phyloP scores from a whole-genome alignment of 768 basidiomycete genomes.

The Boletellus ananas region DNA sequence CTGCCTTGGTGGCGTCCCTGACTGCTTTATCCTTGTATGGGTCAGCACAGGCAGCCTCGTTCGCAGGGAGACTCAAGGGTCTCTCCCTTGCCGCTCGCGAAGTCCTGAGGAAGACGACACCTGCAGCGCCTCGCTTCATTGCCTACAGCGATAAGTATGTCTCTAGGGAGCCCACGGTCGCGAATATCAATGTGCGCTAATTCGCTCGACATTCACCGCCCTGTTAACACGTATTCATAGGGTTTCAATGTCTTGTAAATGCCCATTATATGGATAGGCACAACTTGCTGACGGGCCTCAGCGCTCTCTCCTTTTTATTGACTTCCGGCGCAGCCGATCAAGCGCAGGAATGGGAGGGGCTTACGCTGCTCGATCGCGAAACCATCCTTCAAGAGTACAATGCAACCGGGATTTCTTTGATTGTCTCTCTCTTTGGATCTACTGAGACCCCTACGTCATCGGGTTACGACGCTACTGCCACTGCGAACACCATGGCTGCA shows the following conservation, averaged over 20 bases:
- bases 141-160: conserved; percentile 40
- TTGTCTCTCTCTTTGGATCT: conserved; percentile 50
- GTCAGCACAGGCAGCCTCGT: neutral
- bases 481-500: conserved; percentile 40
- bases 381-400: conserved; percentile 44
- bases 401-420: conserved; percentile 50
- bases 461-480: conserved; percentile 35
- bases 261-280: neutral
- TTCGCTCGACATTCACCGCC: neutral
- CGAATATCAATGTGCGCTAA: conserved; percentile 37
- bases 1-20: neutral
- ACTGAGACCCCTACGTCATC: conserved; percentile 34
- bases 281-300: conserved; percentile 1
- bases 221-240: conserved; percentile 1
- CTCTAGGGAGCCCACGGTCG: conserved; percentile 40
- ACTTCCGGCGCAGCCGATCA: conserved; percentile 40
- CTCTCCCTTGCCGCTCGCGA: conserved; percentile 7
- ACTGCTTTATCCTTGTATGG: conserved; percentile 1
- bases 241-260: conserved; percentile 31
- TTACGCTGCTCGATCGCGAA: conserved; percentile 35
- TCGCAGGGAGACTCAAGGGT: conserved; percentile 8
- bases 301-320: conserved; percentile 39
- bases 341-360: conserved; percentile 40
- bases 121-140: conserved; percentile 46
- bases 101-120: conserved; percentile 10